Conservation (phyloP, 1,284 basidiomycete species). For the Microstroma glucosiphilum region DNA sequence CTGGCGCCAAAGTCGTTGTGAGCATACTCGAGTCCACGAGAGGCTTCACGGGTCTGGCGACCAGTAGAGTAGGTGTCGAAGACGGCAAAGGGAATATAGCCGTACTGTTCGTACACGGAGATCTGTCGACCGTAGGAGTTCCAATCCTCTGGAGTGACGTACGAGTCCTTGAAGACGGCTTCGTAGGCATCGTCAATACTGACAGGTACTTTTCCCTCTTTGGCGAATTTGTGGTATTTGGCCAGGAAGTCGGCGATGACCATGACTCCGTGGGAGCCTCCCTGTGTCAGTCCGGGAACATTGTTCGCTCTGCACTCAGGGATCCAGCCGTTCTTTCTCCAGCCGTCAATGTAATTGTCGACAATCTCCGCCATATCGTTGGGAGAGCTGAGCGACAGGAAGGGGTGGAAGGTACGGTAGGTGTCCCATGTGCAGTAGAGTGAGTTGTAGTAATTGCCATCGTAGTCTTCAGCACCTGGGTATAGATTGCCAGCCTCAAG, state of each 20-base stretch:
- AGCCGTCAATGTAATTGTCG: conserved; percentile 42
- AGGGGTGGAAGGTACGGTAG: conserved; percentile 35
- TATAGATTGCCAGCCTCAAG: conserved; percentile 12
- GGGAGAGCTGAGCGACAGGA: conserved; percentile 33
- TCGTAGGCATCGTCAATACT: conserved; percentile 25
- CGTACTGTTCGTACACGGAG: conserved; percentile 21
- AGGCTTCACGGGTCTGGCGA: conserved; percentile 35
- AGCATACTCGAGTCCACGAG: conserved; percentile 47
- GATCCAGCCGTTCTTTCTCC: conserved; percentile 32
- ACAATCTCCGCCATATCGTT: conserved; percentile 36
- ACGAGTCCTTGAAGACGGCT: conserved; percentile 33
- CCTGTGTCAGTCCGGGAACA: conserved; percentile 24
- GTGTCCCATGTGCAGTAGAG: conserved; percentile 14
- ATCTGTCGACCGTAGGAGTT: conserved; percentile 34
- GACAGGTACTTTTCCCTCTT: conserved; percentile 24
- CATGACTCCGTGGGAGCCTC: conserved; percentile 30
- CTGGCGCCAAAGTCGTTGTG: conserved; percentile 55
- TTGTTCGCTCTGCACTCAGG: conserved; percentile 43
- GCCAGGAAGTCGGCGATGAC: conserved; percentile 37
- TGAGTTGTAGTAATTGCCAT: background rate
- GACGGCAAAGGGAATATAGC: conserved; percentile 35
- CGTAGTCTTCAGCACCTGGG: background rate
- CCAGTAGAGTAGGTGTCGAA: conserved; percentile 31
- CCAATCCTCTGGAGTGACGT: conserved; percentile 52
- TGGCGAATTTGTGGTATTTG: conserved; percentile 29